These are phyloP conservation scores for Thalassiosira pacifica DNA, from an alignment of 352 stramenopile species.

Conservation along the genomic window DNA sequence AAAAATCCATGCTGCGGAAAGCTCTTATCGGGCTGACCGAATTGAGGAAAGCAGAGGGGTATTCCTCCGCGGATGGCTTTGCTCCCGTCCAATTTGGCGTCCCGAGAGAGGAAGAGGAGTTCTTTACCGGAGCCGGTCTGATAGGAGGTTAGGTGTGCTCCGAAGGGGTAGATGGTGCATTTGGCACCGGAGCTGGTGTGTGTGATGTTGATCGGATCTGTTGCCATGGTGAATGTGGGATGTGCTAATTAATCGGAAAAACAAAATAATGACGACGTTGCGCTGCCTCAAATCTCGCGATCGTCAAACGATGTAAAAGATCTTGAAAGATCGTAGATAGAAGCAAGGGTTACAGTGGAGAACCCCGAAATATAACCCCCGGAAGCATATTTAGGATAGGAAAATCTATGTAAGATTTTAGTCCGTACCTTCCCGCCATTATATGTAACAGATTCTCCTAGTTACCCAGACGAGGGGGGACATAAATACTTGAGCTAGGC, in stretches of 20 bases:
- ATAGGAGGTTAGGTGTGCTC: slow-evolving; percentile 91
- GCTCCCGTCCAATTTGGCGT: slow-evolving; percentile 91
- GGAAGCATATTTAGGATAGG: too few relatives aligned
- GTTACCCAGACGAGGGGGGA: too few relatives aligned
- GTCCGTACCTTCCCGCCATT: too few relatives aligned
- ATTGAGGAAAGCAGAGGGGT: slow-evolving; percentile 96
- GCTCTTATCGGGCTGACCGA: slow-evolving; percentile 91
- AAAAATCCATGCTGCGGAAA: slow-evolving; percentile 93
- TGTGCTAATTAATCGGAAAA: too few relatives aligned
- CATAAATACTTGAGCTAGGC: too few relatives aligned
- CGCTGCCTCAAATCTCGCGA: too few relatives aligned
- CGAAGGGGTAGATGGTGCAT: slow-evolving; percentile 89
- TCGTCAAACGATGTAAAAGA: not conserved
- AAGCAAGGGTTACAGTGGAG: too few relatives aligned
- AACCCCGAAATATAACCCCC: too few relatives aligned
- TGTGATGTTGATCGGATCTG: slow-evolving; percentile 53
- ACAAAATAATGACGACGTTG: too few relatives aligned
- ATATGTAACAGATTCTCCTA: too few relatives aligned
- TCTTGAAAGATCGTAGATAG: too few relatives aligned
- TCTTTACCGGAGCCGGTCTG: slow-evolving; percentile 88
- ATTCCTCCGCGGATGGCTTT: slow-evolving; percentile 96
- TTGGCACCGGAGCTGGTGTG: slow-evolving; percentile 57
- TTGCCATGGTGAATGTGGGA: not conserved
- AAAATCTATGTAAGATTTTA: too few relatives aligned
- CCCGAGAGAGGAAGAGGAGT: slow-evolving; percentile 92